Base-by-base conservation (phyloP, 345 rosid species). In the Raphanus sativus region DNA sequence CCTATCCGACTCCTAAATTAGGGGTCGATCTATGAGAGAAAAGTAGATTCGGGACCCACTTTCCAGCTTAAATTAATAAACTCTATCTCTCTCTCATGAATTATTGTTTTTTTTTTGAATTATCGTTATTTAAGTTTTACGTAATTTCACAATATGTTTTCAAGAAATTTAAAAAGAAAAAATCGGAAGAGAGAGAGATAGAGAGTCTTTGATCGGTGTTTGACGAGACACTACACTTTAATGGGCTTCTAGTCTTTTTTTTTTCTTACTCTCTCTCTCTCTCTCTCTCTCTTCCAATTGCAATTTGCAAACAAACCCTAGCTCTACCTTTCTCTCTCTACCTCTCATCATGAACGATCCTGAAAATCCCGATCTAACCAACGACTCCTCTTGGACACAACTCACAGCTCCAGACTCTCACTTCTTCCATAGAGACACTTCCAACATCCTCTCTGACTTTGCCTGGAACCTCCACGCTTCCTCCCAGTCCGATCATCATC, bases 391-490 rank as follows among this genome's bases (percentile, higher is more conserved):
- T 16, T 67, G 85, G 85, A 80, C 86, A 85, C 45, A 79, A 8
- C 85, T 84, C 67, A 80, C 73, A 0, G 77, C 70, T 4, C 34
- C 80, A 64, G 85, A 84, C 75, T 77, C 92, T 9, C 89, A 83
- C 85, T 83, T 91, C 76, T 86, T 93, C 64, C 79, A 83, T 17
- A 70, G 74, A 62, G 81, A 83, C 45, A 89, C 86, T 71, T 83
- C 81, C 67, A 62, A 21, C 36, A 84, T 90, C 61, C 88, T 91
- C 78, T 72, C 84, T 40, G 94, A 91, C 48, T 88, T 91, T 75
- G 87, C 81, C 0, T 90, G 98, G 97, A 87, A 84, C 77, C 80
- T 87, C 55, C 85, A 84, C 1, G 34, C 75, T 6, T 8, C 71
- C 69, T 17, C 71, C 70, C 7, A n/a, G n/a, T n/a, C 69, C 45